Evolutionary conservation across 2,329 filamentous ascomycete genomes (phyloP).

Genomic region (Periconia macrospinosa): DNA sequence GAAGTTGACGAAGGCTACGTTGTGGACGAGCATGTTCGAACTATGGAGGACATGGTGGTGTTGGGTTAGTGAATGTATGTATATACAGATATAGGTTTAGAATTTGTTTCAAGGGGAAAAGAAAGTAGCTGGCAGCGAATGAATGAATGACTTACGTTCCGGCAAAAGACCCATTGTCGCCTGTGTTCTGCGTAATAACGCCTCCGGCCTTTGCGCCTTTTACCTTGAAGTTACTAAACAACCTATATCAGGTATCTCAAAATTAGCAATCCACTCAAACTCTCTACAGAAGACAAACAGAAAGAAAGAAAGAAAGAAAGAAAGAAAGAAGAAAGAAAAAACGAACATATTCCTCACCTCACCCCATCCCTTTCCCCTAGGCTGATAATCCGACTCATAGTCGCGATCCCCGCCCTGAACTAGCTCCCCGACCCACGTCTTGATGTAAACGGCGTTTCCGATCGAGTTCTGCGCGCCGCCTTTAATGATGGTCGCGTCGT

Average conservation of each 20-base stretch:
- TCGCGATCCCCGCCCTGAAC: conserved; percentile 28
- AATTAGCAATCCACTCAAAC: no score
- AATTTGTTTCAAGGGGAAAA: no score
- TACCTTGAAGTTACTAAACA: conserved; percentile 55
- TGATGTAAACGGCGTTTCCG: conserved; percentile 52
- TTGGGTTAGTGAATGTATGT: background rate
- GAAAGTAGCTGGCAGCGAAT: no score
- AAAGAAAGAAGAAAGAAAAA: conserved; percentile 11
- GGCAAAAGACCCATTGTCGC: conserved; percentile 52
- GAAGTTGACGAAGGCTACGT: conserved; percentile 56
- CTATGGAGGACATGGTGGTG: background rate
- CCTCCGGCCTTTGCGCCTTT: conserved; percentile 50
- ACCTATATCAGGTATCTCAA: no score
- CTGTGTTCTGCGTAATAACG: conserved; percentile 52
- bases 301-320: conserved; percentile 7
- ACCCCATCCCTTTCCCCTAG: conserved; percentile 59
- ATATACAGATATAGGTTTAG: background rate
- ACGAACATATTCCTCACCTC: conserved; percentile 49
- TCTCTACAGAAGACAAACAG: no score
- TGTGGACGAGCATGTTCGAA: conserved; percentile 51
- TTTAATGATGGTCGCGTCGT: conserved; percentile 48
- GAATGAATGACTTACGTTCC: conserved; percentile 45
- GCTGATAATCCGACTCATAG: conserved; percentile 54
- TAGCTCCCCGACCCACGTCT: conserved; percentile 58
- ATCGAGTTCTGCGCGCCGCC: conserved; percentile 43